Conservation (phyloP, 768 basidiomycete species). For the Rubroboletus pulcherrimus region DNA sequence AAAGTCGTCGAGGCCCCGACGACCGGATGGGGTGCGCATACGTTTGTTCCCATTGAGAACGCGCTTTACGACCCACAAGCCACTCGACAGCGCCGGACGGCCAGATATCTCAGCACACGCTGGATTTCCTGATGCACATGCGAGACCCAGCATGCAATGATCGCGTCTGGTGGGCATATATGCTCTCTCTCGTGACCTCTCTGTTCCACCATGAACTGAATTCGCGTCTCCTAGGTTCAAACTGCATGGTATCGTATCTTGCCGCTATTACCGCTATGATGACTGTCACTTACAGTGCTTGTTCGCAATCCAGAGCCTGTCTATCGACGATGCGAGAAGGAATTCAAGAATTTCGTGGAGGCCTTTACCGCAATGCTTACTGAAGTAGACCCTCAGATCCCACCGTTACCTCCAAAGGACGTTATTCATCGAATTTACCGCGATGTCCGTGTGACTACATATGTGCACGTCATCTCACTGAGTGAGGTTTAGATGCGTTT, state of each 20-base stretch:
- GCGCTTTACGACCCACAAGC: not conserved
- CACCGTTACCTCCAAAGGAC: conserved; percentile 86
- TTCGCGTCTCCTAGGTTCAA: conserved; percentile 62
- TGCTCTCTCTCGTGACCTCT: not conserved
- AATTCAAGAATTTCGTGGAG: conserved; percentile 85
- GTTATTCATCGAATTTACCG: conserved; percentile 91
- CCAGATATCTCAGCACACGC: conserved; percentile 79
- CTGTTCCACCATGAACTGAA: not conserved
- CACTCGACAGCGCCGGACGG: conserved; percentile 66
- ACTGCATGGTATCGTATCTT: conserved; percentile 52
- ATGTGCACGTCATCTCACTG: conserved; percentile 1
- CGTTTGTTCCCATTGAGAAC: not conserved
- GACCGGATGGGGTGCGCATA: conserved; percentile 62
- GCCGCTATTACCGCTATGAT: not conserved
- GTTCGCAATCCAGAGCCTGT: conserved; percentile 19
- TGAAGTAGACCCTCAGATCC: conserved; percentile 79
- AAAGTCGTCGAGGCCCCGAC: conserved; percentile 77
- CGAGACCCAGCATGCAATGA: conserved; percentile 79
- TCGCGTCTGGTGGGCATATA: conserved; percentile 61
- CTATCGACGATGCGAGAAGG: conserved; percentile 64
- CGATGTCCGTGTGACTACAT: conserved; percentile 47
- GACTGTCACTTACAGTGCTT: not conserved
- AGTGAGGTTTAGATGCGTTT: conserved; percentile 62
- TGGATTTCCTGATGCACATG: conserved; percentile 71
- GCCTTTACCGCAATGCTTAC: conserved; percentile 61